phyloP scores from a whole-genome alignment of 1,284 basidiomycete genomes.

The Heterobasidion annosum region DNA sequence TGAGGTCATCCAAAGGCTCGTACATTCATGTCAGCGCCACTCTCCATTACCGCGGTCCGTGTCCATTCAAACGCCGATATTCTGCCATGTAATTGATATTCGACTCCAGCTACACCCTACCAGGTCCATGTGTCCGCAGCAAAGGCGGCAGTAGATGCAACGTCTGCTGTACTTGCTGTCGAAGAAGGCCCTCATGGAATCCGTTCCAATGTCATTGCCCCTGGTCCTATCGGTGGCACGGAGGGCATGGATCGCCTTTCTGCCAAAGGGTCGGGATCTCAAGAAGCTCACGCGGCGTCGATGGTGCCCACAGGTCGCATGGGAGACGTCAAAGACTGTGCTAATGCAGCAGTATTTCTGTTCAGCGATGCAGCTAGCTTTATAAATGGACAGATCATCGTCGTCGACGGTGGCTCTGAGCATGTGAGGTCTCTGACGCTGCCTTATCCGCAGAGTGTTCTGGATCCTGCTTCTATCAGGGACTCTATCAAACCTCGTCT shows the following conservation, averaged over 20 bases:
- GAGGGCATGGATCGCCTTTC: slow-evolving; percentile 77
- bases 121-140: slow-evolving; percentile 93
- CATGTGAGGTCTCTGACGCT: slow-evolving; percentile 40
- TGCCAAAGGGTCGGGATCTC: slow-evolving; percentile 23
- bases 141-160: slow-evolving; percentile 90
- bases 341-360: slow-evolving; percentile 76
- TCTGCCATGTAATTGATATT: background rate
- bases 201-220: slow-evolving; percentile 87
- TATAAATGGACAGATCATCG: slow-evolving; percentile 68
- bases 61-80: background rate
- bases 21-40: slow-evolving; percentile 93
- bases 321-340: slow-evolving; percentile 70
- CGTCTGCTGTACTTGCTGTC: slow-evolving; percentile 78
- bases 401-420: slow-evolving; percentile 60
- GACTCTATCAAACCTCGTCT: slow-evolving; percentile 20
- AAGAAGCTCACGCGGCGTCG: slow-evolving; percentile 5
- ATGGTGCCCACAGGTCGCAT: slow-evolving; percentile 52
- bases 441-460: slow-evolving; percentile 59
- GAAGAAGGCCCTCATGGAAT: slow-evolving; percentile 95
- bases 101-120: slow-evolving; percentile 61
- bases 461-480: slow-evolving; percentile 42
- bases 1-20: slow-evolving; percentile 67
- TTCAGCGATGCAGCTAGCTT: slow-evolving; percentile 84
- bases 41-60: slow-evolving; percentile 75
- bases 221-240: slow-evolving; percentile 79